Evolutionary conservation across 2,329 filamentous ascomycete genomes (phyloP), one percentile per base, ranked within the genome.

Genomic region (Neospermospora avenae): DNA sequence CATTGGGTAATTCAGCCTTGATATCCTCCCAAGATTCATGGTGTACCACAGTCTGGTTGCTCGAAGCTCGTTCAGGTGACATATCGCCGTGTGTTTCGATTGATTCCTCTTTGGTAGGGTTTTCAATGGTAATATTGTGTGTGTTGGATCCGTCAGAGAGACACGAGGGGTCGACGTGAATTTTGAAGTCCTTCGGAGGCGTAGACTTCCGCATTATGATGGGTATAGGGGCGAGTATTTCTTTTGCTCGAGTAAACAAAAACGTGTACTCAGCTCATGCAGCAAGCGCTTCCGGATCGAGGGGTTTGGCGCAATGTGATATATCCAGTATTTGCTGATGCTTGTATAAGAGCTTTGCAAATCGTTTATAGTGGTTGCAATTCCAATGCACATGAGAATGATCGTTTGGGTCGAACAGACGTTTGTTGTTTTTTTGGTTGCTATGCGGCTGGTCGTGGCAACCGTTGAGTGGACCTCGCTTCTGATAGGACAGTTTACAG

Each of bases 131-230:
- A 20, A 41, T 24, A 13, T 48, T 34, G 44, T 37, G 22, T 37
- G 55, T 45, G 13, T 63, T 62, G 31, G 57, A 62, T 18, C 53
- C 59, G 25, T 71, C 60, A 20, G 65, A 66, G 42, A 71, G 52
- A 52, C 67, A 68, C 16, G 69, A 71, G 14, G 60, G 55, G 55
- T 72, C 70, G 31, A 72, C 68, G 57, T 72, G 69, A 44, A 72
- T 71, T 44, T 65, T 62, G 60, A 71, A 72, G 35, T 67, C 64
- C 28, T 62, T 49, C 18, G 52, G 62, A 39, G 65, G 59, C 42
- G 61, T 60, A 24, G 64, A 54, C 60, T 67, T 69, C 39, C 62
- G 51, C 67, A 70, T 70, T 20, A 56, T 57, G 54, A 57, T 35
- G 48, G 52, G 53, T 24, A 34, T 44, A 16, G 49, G 24, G 51